A percentile compares a stretch with the other conserved stretches of the same genome.
These are phyloP conservation scores for Stramenopiles sp. DNA, from an alignment of 352 stramenopile species.

Conservation along the genomic window DNA sequence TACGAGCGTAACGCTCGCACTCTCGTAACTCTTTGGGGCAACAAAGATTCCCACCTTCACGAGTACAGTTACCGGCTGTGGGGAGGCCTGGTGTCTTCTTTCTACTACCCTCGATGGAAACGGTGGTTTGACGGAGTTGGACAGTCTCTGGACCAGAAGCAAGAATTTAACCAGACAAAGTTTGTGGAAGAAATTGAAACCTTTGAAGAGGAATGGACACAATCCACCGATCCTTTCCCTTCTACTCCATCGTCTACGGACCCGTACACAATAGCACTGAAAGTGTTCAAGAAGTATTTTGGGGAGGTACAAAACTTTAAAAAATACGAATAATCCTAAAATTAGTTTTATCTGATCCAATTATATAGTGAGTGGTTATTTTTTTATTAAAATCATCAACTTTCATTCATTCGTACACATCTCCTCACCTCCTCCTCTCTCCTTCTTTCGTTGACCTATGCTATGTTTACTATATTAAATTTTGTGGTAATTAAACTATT, in stretches of 20 bases:
- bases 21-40: neutral
- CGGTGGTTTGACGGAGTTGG: neutral
- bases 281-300: neutral
- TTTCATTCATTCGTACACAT: neutral
- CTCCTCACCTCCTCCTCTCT: neutral
- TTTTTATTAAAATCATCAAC: neutral
- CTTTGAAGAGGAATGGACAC: constrained; percentile 4
- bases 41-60: neutral
- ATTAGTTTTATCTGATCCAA: neutral
- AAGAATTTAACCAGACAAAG: constrained; percentile 2
- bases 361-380: neutral
- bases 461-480: neutral
- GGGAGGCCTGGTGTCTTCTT: neutral
- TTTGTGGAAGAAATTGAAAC: constrained; percentile 7
- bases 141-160: neutral
- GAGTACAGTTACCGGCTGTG: neutral
- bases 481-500: neutral
- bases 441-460: neutral
- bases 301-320: neutral
- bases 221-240: neutral
- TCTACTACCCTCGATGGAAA: constrained; percentile 6
- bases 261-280: neutral
- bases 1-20: neutral
- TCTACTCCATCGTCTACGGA: neutral
- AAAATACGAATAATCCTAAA: neutral